A percentile compares a stretch with the other conserved stretches of the same genome.
These are phyloP conservation scores for Candida sojae DNA, from an alignment of 1,139 yeast species.

Conservation along the genomic window DNA sequence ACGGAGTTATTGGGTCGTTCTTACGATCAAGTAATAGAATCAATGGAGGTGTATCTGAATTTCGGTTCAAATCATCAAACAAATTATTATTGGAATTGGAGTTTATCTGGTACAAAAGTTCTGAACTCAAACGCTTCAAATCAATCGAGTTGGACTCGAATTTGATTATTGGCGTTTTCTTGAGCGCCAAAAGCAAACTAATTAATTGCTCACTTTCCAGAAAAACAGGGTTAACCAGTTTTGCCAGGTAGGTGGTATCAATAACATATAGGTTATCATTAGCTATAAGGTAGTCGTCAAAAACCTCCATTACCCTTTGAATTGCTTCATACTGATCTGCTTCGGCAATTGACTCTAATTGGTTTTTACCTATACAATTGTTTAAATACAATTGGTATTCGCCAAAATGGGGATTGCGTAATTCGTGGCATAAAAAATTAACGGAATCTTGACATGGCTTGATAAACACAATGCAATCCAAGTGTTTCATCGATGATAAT, in stretches of 20 bases:
- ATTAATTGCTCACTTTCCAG: slow-evolving; percentile 56
- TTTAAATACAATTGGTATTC: slow-evolving; percentile 76
- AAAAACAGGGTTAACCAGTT: slow-evolving; percentile 24
- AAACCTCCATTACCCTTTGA: slow-evolving; percentile 72
- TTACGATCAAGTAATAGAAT: slow-evolving; percentile 80
- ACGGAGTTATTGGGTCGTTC: slow-evolving; percentile 90
- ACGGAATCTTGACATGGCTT: slow-evolving; percentile 73
- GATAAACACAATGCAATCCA: slow-evolving; percentile 78
- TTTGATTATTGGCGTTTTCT: slow-evolving; percentile 74
- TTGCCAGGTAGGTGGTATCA: background rate
- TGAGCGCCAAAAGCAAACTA: slow-evolving; percentile 72
- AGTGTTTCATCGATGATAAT: slow-evolving; percentile 73
- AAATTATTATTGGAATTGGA: slow-evolving; percentile 58
- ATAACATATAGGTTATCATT: slow-evolving; percentile 64
- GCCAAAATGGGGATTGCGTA: slow-evolving; percentile 76
- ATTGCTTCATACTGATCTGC: slow-evolving; percentile 86
- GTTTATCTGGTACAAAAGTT: slow-evolving; percentile 59
- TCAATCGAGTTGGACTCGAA: slow-evolving; percentile 73
- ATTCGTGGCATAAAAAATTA: slow-evolving; percentile 59
- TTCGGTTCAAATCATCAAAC: slow-evolving; percentile 62
- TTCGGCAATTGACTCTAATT: slow-evolving; percentile 85
- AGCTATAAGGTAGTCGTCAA: slow-evolving; percentile 77
- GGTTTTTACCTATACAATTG: slow-evolving; percentile 70
- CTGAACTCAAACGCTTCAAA: slow-evolving; percentile 65
- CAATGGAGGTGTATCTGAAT: slow-evolving; percentile 69